A percentile compares a stretch with the other conserved stretches of the same genome.
phyloP scores from a whole-genome alignment of 2,329 filamentous ascomycete species.

The Boeremia lycopersici region DNA sequence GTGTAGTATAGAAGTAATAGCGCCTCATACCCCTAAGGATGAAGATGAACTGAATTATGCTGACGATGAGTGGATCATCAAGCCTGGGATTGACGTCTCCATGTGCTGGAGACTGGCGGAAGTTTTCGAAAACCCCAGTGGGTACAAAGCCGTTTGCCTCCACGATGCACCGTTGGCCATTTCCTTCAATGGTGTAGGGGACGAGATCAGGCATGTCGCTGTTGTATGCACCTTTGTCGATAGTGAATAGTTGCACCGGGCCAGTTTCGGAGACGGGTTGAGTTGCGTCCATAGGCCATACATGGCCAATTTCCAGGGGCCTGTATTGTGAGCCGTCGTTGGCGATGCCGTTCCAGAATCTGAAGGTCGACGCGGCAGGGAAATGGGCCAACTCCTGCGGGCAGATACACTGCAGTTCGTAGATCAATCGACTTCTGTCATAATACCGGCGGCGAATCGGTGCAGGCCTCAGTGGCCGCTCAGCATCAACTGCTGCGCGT shows the following conservation, averaged over 20 bases:
- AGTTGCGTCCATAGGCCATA: background rate
- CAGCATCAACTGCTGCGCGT: background rate
- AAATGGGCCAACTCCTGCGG: background rate
- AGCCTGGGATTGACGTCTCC: background rate
- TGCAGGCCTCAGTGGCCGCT: background rate
- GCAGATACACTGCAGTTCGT: background rate
- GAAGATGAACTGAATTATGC: slow-evolving; percentile 3
- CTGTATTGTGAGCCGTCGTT: background rate
- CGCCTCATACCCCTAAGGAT: background rate
- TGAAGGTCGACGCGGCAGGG: background rate
- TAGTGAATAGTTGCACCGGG: background rate
- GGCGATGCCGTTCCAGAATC: background rate
- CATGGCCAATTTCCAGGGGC: background rate
- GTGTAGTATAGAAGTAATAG: background rate
- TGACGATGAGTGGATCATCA: background rate
- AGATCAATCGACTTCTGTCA: background rate
- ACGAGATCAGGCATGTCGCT: background rate
- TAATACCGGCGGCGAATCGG: background rate
- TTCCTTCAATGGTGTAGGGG: background rate
- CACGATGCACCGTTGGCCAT: background rate
- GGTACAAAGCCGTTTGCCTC: background rate
- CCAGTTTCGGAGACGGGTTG: background rate
- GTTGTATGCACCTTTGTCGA: background rate
- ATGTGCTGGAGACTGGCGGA: background rate
- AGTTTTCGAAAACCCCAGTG: background rate